Evolutionary conservation across 176 grass and related monocot species (phyloP), one percentile per base, ranked within the genome.

Genomic region (Paspalum notatum): DNA sequence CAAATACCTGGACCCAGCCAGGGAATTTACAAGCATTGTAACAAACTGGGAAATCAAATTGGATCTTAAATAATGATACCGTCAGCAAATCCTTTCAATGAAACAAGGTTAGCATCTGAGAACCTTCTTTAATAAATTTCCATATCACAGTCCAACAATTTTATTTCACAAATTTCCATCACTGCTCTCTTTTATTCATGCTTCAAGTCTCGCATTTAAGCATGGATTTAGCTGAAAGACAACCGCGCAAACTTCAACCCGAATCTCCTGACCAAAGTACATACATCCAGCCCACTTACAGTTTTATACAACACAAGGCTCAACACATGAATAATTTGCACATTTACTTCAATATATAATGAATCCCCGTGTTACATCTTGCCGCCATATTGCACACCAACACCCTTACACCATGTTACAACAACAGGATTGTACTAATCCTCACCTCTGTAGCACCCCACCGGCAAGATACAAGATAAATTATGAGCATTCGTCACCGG

Each of bases 401-500:
- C 74, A 45, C 57, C 22, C 26, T 54, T 32, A 17, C 14, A 45
- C 57, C 42, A 74, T 40, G 32, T 40, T 40, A 55, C 48, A 40
- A 74, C 49, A 54, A 39, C 27, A 74, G 45, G 71, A 55, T 40
- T 55, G 26, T 55, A 37, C 17, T 25, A 39, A 6, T 12, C 49
- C 39, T 73, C 17, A n/a, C 27, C 50, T 74, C 51, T 38, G n/a
- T 75, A 32, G n/a, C 42, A 59, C 40, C 38, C n/a, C 61, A 64
- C 57, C 62, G 62, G 15, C 14, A 8, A 24, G 13, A 47, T 25
- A 72, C 52, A 20, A 75, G 42, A 81, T 46, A 57, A 72, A 40
- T 73, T 72, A 52, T 22, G 16, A 45, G 37, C 46, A 46, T 81
- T 54, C 9, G 60, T 92, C 78, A 90, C 62, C 61, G 73, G 12